Base-by-base conservation (phyloP, 495 filamentous ascomycete genomes). In the Podospora fimiseda region DNA sequence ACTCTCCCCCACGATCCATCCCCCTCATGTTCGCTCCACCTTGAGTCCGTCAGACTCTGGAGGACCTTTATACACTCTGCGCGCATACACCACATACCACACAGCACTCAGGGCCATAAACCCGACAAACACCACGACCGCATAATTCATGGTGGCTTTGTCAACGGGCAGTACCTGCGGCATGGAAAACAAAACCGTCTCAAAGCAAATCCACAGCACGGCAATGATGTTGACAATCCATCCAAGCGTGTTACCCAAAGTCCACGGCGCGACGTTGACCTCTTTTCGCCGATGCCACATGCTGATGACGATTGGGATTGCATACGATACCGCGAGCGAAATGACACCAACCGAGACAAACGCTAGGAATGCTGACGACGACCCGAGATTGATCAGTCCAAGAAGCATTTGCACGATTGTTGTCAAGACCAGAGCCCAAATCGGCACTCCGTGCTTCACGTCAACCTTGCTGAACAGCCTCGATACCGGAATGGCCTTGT, bases 31-130 rank as follows among this genome's bases (percentile, higher is more conserved):
- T n/a, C 9, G 22, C 24, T 51, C 54, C 3, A 52, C 55, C 20
- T 23, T 43, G 13, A 61, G 38, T 11, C 59, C 60, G 38, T 63
- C 55, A 20, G 60, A 63, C 52, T 58, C 57, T 3, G 60, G 60
- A 2, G 60, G 60, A 22, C 60, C 60, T 39, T 53, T 48, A 37
- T 60, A 63, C n/a, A 60, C 57, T 53, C 83, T 85, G 49, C 81
- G 77, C 13, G 84, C 85, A 66, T 83, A 81, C 1, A 75, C 72
- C 47, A 84, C 75, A 70, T 90, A 89, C 84, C 85, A 89, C 1
- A 75, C 57, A n/a, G 59, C 57, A 45, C 66, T 76, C 27, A 81
- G 63, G 0, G 72, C 66, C 24, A 81, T 78, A 50, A 85, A 84
- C 0, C 81, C 80, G 4, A 79, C 75, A 53, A 66, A 66, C 3